phyloP scores from a whole-genome alignment of 2,329 filamentous ascomycete genomes.

The Macroventuria anomochaeta region DNA sequence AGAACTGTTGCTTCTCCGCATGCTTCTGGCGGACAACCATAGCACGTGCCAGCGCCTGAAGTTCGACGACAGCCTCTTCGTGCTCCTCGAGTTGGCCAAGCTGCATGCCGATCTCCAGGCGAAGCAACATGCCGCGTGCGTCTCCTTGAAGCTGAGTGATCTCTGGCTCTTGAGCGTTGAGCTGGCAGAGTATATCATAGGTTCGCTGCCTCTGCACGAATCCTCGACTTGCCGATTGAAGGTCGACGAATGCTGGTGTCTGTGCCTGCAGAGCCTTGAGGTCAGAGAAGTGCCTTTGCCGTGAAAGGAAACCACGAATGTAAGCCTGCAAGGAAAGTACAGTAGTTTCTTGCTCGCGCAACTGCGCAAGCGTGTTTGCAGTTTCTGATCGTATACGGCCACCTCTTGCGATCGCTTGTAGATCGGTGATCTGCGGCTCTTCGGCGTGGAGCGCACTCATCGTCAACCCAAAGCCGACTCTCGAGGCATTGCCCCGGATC shows the following conservation, averaged over 20 bases:
- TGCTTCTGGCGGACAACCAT: constrained; percentile 77
- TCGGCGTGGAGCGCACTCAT: constrained; percentile 43
- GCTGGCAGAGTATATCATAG: constrained; percentile 68
- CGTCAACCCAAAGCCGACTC: constrained; percentile 32
- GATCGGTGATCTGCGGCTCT: constrained; percentile 38
- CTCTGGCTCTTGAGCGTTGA: constrained; percentile 71
- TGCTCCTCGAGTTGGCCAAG: constrained; percentile 81
- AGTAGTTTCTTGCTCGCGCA: constrained; percentile 53
- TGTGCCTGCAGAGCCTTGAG: constrained; percentile 64
- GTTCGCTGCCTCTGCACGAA: constrained; percentile 67
- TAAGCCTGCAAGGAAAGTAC: constrained; percentile 61
- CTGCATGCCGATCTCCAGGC: constrained; percentile 74
- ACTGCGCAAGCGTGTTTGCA: constrained; percentile 42
- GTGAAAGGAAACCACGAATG: constrained; percentile 57
- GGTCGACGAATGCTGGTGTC: constrained; percentile 61
- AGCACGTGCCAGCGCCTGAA: constrained; percentile 78
- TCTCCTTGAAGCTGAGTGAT: constrained; percentile 76
- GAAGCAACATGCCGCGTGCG: constrained; percentile 77
- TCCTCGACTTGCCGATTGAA: constrained; percentile 75
- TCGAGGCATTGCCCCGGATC: constrained; percentile 47
- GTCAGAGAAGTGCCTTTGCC: constrained; percentile 53
- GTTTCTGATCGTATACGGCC: constrained; percentile 41
- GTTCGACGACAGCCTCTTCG: constrained; percentile 74
- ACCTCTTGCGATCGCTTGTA: constrained; percentile 53
- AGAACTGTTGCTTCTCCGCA: constrained; percentile 84